These are phyloP conservation scores for Cucurbitaria berberidis DNA, from an alignment of 2,329 filamentous ascomycete genomes.

Conservation along the genomic window DNA sequence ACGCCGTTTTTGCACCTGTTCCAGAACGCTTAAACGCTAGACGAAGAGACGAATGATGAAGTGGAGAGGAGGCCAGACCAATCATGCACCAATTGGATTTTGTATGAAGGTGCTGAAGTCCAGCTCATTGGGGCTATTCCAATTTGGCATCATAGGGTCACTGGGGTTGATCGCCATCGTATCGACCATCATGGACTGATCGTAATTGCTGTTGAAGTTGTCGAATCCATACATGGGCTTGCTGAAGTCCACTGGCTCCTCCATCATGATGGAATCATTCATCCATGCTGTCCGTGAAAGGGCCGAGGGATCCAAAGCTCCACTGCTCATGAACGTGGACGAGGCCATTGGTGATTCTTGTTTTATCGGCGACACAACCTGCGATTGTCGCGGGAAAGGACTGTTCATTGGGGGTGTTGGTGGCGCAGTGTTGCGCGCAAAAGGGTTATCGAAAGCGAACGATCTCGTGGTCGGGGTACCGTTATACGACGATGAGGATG, in stretches of 20 bases:
- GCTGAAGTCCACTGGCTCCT: conserved; percentile 44
- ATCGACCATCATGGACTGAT: conserved; percentile 44
- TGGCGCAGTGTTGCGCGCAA: conserved; percentile 42
- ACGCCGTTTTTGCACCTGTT: conserved; percentile 23
- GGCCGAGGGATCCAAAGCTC: conserved; percentile 38
- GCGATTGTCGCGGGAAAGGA: conserved; percentile 45
- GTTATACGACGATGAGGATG: conserved; percentile 44
- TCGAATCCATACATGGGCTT: conserved; percentile 45
- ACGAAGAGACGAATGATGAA: conserved; percentile 29
- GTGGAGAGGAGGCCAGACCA: conserved; percentile 21
- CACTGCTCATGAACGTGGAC: conserved; percentile 37
- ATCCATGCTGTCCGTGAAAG: conserved; percentile 40
- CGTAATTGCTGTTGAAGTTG: conserved; percentile 36
- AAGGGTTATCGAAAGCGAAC: conserved; percentile 39
- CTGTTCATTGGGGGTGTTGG: conserved; percentile 49
- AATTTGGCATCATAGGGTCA: conserved; percentile 44
- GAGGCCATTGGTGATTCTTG: conserved; percentile 40
- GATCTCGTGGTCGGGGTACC: conserved; percentile 48
- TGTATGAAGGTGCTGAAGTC: conserved; percentile 48
- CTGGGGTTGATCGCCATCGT: conserved; percentile 36
- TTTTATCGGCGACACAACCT: conserved; percentile 38
- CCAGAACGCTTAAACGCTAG: conserved; percentile 46
- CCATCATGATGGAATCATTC: conserved; percentile 46
- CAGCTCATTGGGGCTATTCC: conserved; percentile 43
- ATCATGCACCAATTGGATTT: conserved; percentile 43